A percentile compares a stretch with the other conserved stretches of the same genome.
Evolutionary conservation across 1,284 basidiomycete species (phyloP).

Genomic region (Austroboletus novae-zelandiae): DNA sequence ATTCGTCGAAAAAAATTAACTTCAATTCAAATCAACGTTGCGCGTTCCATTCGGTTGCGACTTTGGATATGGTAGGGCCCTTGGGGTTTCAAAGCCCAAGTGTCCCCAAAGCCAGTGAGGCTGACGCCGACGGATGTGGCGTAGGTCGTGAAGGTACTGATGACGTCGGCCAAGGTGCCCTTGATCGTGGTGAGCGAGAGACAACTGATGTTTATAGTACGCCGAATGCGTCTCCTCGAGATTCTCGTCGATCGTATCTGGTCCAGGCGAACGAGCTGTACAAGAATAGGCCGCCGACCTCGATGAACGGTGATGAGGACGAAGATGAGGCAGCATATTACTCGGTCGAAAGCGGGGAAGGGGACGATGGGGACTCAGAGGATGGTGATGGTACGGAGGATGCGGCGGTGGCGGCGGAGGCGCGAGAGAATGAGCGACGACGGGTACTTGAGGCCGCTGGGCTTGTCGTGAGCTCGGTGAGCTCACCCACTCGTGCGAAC

Average conservation of each 20-base stretch:
- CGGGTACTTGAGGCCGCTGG: constrained; percentile 87
- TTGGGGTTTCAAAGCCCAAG: no score
- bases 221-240: constrained; percentile 20
- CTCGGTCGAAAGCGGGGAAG: constrained; percentile 52
- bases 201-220: constrained; percentile 25
- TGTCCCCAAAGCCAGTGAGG: neutral
- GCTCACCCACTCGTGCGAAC: constrained; percentile 2
- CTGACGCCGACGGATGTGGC: neutral
- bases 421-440: constrained; percentile 74
- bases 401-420: constrained; percentile 35
- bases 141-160: neutral
- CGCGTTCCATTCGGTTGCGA: neutral
- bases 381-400: constrained; percentile 3
- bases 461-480: constrained; percentile 61
- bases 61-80: neutral
- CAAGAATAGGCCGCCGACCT: constrained; percentile 2
- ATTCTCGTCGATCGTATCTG: neutral
- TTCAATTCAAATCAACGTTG: neutral
- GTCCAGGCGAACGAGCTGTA: constrained; percentile 8
- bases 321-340: constrained; percentile 52
- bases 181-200: constrained; percentile 7
- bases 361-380: neutral
- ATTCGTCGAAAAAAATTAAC: constrained; percentile 1
- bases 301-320: constrained; percentile 28
- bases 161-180: neutral